Evolutionary conservation across 768 basidiomycete genomes (phyloP).

Genomic region (Psilocybe azurescens): DNA sequence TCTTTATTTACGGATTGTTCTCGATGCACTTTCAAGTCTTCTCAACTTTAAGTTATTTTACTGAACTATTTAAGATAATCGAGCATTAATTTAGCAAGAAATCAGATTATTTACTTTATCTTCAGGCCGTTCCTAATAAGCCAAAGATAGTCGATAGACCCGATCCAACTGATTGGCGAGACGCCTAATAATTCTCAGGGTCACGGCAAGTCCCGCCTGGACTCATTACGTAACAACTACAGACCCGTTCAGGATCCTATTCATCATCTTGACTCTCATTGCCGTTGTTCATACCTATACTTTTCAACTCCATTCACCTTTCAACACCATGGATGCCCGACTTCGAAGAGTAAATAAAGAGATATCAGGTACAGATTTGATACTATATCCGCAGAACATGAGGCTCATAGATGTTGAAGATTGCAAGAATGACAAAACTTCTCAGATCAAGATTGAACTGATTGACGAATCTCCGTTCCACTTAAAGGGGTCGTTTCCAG

Average conservation of each 20-base stretch:
- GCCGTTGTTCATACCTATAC: not conserved
- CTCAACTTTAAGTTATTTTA: no score
- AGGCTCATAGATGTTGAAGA: conserved; percentile 49
- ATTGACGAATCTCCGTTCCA: conserved; percentile 92
- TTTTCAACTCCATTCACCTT: conserved; percentile 17
- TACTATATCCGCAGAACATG: conserved; percentile 1
- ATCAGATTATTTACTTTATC: no score
- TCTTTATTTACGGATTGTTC: no score
- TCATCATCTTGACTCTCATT: conserved; percentile 5
- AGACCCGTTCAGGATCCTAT: not conserved
- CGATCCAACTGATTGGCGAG: not conserved
- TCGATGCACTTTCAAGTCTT: no score
- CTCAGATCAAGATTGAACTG: conserved; percentile 85
- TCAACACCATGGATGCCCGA: conserved; percentile 76
- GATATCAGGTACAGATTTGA: conserved; percentile 67
- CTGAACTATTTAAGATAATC: no score
- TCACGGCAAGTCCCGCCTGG: not conserved
- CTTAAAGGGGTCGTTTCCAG: conserved; percentile 88
- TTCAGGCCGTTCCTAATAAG: no score
- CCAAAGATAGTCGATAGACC: no score
- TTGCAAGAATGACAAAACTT: conserved; percentile 94
- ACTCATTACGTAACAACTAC: not conserved
- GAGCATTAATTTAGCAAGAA: no score
- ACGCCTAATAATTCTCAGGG: not conserved
- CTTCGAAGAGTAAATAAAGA: conserved; percentile 93